Evolutionary conservation across 495 filamentous ascomycete species (phyloP).

Genomic region (Aspergillus bertholletiae): DNA sequence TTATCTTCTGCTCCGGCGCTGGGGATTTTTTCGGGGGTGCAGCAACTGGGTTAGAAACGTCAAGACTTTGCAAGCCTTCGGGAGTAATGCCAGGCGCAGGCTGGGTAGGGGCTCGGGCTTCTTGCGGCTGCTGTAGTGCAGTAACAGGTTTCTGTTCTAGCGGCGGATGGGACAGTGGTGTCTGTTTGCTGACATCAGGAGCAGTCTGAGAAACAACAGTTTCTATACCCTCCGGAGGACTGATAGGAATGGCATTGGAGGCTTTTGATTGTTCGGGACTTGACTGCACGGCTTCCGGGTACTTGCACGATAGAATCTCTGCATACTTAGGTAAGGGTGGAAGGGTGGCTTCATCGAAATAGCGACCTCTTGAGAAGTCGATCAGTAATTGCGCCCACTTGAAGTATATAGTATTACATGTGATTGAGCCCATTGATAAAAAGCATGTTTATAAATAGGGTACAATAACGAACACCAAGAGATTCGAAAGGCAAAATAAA

Average conservation of each 20-base stretch:
- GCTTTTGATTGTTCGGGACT: conserved; percentile 15
- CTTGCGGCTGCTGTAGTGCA: neutral
- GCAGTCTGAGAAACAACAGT: conserved; percentile 19
- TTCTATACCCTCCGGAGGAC: conserved; percentile 19
- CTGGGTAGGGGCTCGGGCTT: conserved; percentile 7
- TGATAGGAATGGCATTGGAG: conserved; percentile 15
- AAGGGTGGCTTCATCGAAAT: conserved; percentile 67
- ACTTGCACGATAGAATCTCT: conserved; percentile 26
- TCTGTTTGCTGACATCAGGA: conserved; percentile 18
- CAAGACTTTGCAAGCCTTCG: conserved; percentile 9
- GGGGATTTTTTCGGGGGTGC: conserved; percentile 10
- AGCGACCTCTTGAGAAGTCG: conserved; percentile 55
- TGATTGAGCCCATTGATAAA: too few relatives aligned
- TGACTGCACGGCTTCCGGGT: conserved; percentile 25
- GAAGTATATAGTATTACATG: conserved; percentile 13
- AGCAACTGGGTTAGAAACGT: conserved; percentile 6
- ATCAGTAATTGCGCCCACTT: conserved; percentile 25
- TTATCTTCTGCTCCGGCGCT: conserved; percentile 15
- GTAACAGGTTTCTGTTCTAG: conserved; percentile 4
- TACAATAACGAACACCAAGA: too few relatives aligned
- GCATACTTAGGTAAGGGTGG: conserved; percentile 52
- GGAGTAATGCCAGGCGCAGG: conserved; percentile 12
- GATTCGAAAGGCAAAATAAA: conserved; percentile 20
- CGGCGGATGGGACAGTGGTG: conserved; percentile 9
- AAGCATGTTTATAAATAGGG: too few relatives aligned